Base-by-base conservation (phyloP, 805 yeast genomes). In the Metschnikowia matae region DNA sequence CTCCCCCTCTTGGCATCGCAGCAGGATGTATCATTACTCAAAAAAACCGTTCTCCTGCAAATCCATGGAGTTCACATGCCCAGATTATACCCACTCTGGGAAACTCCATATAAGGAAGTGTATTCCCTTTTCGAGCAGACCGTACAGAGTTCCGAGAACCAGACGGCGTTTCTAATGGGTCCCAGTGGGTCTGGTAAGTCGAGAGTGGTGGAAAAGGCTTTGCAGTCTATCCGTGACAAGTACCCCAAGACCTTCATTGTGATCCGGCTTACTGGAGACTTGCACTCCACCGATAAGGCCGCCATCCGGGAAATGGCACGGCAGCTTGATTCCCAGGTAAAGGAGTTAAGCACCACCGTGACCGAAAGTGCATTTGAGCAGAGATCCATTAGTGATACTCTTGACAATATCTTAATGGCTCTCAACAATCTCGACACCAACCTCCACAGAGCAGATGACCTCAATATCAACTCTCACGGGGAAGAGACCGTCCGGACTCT, bases 231-330 rank as follows among this genome's bases (percentile, higher is more conserved):
- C 29, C 55, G 66, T 3, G 35, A 54, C 14, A 65, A 68, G 32
- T 78, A 75, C 58, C 47, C 54, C 1, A 73, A 80, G 33, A 80
- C 81, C 45, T 89, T 82, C 61, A 72, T 91, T 15, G 72, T 79
- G 0, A 79, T 94, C 10, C 65, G 77, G 20, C 69, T 92, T 29
- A 82, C 85, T 52, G 97, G 97, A 0, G 66, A 77, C 13, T 75
- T 84, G 3, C 96, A 89, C 62, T 62, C 76, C 4, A 89, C 85
- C 56, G 98, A 92, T 61, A 78, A 75, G 43, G 69, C 79, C 45
- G 98, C 98, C 0, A 79, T 94, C 13, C 77, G 91, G 46, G 91
- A 89, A 56, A 86, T 94, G 50, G 96, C 96, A 0, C 73, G 85
- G 40, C 97, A 91, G 65, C 68, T 92, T 38, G 96, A 89, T 62